Conservation (phyloP, 352 stramenopile species). For the Plasmopara viticola region DNA sequence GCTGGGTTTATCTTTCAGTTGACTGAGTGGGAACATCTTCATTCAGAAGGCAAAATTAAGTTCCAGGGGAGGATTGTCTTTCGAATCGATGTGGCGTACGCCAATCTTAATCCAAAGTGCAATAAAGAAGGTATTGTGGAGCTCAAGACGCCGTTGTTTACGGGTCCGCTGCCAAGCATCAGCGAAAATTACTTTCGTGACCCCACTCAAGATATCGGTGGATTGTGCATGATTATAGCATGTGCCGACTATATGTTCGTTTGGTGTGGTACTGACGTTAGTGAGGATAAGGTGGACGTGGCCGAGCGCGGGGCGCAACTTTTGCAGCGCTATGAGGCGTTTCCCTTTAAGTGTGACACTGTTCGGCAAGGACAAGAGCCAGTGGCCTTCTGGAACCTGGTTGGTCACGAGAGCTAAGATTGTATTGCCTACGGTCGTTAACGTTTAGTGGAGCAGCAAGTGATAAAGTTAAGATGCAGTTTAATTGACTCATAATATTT, state of each 20-base stretch:
- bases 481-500: background rate
- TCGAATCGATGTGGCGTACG: constrained; percentile 51
- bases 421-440: constrained; percentile 19
- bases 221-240: constrained; percentile 64
- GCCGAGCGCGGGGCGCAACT: constrained; percentile 54
- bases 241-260: constrained; percentile 73
- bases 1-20: constrained; percentile 86
- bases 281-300: constrained; percentile 43
- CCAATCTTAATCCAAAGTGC: constrained; percentile 31
- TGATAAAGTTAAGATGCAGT: background rate
- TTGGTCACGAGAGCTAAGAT: constrained; percentile 33
- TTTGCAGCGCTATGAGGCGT: constrained; percentile 68
- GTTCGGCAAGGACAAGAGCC: constrained; percentile 65
- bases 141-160: constrained; percentile 44
- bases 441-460: constrained; percentile 3
- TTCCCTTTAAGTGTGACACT: constrained; percentile 67
- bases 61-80: constrained; percentile 58
- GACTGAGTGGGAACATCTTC: constrained; percentile 81
- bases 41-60: constrained; percentile 38
- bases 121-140: constrained; percentile 18
- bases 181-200: constrained; percentile 48
- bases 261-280: constrained; percentile 66
- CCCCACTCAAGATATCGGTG: constrained; percentile 45
- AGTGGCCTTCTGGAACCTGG: constrained; percentile 62
- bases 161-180: constrained; percentile 48